Percentiles rank a stretch among this genome's conserved stretches.
Conservation (phyloP, 2,329 filamentous ascomycete species). For the Fusarium algeriense region DNA sequence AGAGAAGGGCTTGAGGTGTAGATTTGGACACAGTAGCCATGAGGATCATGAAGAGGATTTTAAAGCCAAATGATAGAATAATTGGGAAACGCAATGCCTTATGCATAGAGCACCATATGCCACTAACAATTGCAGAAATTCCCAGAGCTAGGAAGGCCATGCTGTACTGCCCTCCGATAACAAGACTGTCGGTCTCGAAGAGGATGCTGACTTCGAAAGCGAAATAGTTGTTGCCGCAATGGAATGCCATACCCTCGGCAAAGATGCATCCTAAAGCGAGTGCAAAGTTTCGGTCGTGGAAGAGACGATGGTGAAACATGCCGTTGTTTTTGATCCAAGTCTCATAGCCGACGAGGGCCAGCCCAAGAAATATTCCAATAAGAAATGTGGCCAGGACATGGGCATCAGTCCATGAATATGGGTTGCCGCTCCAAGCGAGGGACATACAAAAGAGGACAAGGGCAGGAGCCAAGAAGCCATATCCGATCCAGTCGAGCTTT, state of each 20-base stretch:
- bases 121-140: not conserved
- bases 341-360: not conserved
- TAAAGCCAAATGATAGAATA: not conserved
- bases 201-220: not conserved
- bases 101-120: not conserved
- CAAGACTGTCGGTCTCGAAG: not conserved
- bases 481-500: not conserved
- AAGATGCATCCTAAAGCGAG: not conserved
- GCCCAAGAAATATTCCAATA: accelerated
- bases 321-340: not conserved
- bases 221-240: slow-evolving; percentile 1
- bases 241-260: not conserved
- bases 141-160: not conserved
- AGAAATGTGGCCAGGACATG: not conserved
- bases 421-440: not conserved
- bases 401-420: not conserved
- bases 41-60: not conserved
- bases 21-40: not conserved
- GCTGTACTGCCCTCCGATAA: not conserved
- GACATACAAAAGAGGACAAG: slow-evolving; percentile 1
- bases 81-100: not conserved
- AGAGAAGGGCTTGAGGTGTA: not conserved
- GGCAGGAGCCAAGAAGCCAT: not conserved
- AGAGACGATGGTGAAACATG: slow-evolving; percentile 9
- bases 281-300: not conserved